A percentile compares a stretch with the other conserved stretches of the same genome.
phyloP scores from a whole-genome alignment of 1,284 basidiomycete genomes.

The Tilletia indica region DNA sequence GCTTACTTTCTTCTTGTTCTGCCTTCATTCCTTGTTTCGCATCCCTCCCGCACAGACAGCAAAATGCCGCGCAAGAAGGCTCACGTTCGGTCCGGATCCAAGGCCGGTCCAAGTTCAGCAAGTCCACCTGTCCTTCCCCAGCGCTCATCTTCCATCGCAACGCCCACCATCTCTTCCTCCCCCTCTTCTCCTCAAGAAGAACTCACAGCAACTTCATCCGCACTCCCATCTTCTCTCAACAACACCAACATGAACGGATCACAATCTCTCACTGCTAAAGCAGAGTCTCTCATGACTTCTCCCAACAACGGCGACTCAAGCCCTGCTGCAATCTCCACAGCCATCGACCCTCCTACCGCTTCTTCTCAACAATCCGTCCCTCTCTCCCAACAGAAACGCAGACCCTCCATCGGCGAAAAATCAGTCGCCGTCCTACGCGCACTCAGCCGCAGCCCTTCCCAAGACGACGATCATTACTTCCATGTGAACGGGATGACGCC shows the following conservation, averaged over 20 bases:
- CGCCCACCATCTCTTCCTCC: too few species aligned
- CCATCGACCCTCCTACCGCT: not conserved
- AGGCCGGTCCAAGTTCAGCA: not conserved
- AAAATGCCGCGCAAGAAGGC: constrained; percentile 13
- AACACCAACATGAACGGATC: not conserved
- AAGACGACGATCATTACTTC: constrained; percentile 14
- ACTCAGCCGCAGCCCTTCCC: not conserved
- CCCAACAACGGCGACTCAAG: not conserved
- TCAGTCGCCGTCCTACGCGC: constrained; percentile 16
- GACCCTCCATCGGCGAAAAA: not conserved
- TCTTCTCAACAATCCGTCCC: not conserved
- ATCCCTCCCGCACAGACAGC: too few species aligned
- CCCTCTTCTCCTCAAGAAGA: not conserved
- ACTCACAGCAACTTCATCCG: not conserved
- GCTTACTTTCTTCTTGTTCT: too few species aligned
- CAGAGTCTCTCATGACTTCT: not conserved
- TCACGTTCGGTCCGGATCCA: constrained; percentile 3
- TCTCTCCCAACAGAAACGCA: not conserved
- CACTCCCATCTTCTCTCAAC: too few species aligned
- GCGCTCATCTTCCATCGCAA: not conserved
- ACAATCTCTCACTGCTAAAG: constrained; percentile 1
- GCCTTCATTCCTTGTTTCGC: too few species aligned
- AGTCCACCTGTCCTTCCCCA: not conserved
- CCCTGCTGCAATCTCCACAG: not conserved
- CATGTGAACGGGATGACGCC: not conserved